Percentiles rank a stretch among this genome's conserved stretches.
These are phyloP conservation scores for Lepidium sativum DNA, from an alignment of 345 rosid genomes.

Conservation along the genomic window DNA sequence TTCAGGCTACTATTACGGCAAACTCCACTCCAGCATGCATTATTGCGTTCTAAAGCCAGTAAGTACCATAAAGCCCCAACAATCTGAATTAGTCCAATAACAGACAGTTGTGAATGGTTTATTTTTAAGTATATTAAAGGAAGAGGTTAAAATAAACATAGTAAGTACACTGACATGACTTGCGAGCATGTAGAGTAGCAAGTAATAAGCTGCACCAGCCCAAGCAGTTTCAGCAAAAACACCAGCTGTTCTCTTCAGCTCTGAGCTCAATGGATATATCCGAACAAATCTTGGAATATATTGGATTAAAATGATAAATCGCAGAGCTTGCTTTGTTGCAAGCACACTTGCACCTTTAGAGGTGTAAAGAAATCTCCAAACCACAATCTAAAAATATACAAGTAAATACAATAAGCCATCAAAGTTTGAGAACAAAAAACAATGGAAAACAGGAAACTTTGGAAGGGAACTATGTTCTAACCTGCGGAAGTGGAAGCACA, in stretches of 20 bases:
- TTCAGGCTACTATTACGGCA: constrained; percentile 17
- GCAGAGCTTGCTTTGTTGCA: constrained; percentile 68
- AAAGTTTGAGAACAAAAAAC: neutral
- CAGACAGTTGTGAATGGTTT: neutral
- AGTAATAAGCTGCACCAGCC: constrained; percentile 97
- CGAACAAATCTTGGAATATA: constrained; percentile 70
- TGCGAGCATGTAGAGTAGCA: constrained; percentile 91
- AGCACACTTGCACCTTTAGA: constrained; percentile 70
- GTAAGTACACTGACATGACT: constrained; percentile 72
- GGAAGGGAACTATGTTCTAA: neutral
- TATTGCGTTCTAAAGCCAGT: constrained; percentile 75
- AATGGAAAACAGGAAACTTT: neutral
- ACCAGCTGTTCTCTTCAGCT: constrained; percentile 90
- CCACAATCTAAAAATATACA: constrained; percentile 50
- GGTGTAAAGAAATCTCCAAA: constrained; percentile 71
- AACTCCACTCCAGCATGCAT: constrained; percentile 62
- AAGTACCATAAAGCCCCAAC: constrained; percentile 96
- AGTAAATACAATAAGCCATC: neutral
- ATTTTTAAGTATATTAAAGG: neutral
- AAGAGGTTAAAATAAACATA: neutral
- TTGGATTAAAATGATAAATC: constrained; percentile 57
- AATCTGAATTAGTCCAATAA: constrained; percentile 40
- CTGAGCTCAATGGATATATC: constrained; percentile 63
- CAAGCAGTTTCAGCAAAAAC: constrained; percentile 95
- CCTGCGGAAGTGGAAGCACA: constrained; percentile 93